These are phyloP conservation scores for Leccinum subgranulosum DNA, from an alignment of 768 basidiomycete species.

Conservation along the genomic window DNA sequence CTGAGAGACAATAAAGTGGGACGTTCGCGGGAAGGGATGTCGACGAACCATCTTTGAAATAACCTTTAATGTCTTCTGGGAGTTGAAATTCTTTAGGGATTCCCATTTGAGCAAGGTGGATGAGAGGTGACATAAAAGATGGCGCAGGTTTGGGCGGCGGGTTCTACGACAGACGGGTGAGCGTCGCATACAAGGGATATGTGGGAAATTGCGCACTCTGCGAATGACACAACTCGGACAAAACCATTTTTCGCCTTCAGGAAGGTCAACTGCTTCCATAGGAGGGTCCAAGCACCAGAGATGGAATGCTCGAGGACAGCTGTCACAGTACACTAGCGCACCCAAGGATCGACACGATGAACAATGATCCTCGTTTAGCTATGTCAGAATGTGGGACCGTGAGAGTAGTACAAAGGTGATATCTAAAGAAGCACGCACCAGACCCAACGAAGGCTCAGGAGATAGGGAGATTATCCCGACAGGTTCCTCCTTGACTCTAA, in stretches of 20 bases:
- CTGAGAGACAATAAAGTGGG: conserved; percentile 41
- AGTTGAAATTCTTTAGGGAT: conserved; percentile 84
- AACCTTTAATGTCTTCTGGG: conserved; percentile 77
- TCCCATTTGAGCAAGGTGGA: conserved; percentile 61
- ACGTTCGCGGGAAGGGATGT: conserved; percentile 6
- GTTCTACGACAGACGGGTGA: conserved; percentile 42
- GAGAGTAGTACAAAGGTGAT: conserved; percentile 12
- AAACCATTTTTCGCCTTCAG: conserved; percentile 76
- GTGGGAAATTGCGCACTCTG: conserved; percentile 47
- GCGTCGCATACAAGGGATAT: neutral
- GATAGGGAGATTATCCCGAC: conserved; percentile 33
- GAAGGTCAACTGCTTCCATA: conserved; percentile 82
- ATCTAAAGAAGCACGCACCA: conserved; percentile 32
- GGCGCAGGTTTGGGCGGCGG: conserved; percentile 62
- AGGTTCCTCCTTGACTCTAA: conserved; percentile 48
- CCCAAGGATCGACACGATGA: conserved; percentile 81
- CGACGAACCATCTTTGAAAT: conserved; percentile 82
- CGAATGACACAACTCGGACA: conserved; percentile 68
- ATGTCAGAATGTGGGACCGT: conserved; percentile 8
- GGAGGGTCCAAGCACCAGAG: conserved; percentile 97
- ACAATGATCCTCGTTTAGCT: conserved; percentile 81
- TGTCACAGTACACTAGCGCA: conserved; percentile 93
- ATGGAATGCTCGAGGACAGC: conserved; percentile 94
- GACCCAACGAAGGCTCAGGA: conserved; percentile 31
- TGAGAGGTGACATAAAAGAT: conserved; percentile 68